These are phyloP conservation scores for Solanum lignicaule DNA, from an alignment of 257 asterid species.

Conservation along the genomic window DNA sequence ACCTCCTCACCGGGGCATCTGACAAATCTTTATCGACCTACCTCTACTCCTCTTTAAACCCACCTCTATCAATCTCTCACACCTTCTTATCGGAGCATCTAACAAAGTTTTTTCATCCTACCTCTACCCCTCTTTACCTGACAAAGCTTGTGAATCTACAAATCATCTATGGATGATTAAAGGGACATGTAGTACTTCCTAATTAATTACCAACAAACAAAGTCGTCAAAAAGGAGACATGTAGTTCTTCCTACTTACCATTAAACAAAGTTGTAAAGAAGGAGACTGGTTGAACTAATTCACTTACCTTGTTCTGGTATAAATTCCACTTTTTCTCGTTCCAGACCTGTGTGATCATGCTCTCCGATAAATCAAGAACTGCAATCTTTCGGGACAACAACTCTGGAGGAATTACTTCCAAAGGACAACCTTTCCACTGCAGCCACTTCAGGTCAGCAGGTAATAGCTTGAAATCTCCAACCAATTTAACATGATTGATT, in stretches of 20 bases:
- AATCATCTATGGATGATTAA: neutral
- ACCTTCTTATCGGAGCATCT: neutral
- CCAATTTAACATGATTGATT: conserved; percentile 5
- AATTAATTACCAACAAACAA: neutral
- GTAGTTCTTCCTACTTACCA: neutral
- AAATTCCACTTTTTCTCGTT: neutral
- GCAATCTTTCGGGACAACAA: conserved; percentile 10
- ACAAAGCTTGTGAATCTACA: neutral
- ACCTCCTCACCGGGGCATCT: neutral
- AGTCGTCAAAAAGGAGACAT: neutral
- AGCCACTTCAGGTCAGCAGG: conserved; percentile 18
- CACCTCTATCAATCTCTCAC: neutral
- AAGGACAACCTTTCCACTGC: conserved; percentile 18
- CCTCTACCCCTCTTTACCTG: neutral
- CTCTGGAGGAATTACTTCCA: neutral
- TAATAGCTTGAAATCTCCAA: conserved; percentile 14
- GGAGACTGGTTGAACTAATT: neutral
- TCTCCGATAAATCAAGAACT: conserved; percentile 20
- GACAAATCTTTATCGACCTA: neutral
- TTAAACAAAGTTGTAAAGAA: neutral
- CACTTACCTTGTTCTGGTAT: neutral
- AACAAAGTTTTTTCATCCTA: neutral
- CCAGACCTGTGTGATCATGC: conserved; percentile 4
- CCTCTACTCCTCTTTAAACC: neutral
- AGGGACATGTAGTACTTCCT: neutral